Base-by-base conservation (phyloP, 1,284 basidiomycete genomes). In the Sanghuangporus sanghuang region DNA sequence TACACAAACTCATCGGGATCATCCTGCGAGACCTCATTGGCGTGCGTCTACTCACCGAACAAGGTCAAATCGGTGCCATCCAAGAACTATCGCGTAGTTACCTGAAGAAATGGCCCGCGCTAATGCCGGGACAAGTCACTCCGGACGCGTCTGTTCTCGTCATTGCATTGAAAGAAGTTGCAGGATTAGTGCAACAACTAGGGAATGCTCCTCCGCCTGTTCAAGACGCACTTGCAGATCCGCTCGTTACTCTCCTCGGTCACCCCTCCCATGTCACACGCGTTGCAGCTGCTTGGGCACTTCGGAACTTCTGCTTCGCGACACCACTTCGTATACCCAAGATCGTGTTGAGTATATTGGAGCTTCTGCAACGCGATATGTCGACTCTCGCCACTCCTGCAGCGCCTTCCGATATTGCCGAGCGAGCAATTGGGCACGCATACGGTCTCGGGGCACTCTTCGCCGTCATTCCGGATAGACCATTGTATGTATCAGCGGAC, bases 401-500 rank as follows among this genome's bases (percentile, higher is more conserved):
- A 0, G 84, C 92, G 1, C 82, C 93, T 0, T 80, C 87, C 6
- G 93, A 96, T 66, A 79, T 93, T 27, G 80, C 86, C 38, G 75
- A 81, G 11, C 87, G 94, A 4, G 81, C 95, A 0, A 76, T 95
- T 7, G 96, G 97, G 0, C 93, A 93, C 71, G 88, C 95, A 0
- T 92, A 93, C 68, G 95, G 93, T 7, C 85, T 99, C 16, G 89
- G 93, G 1, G 90, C 92, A 0, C 81, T 99, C 7, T 86, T 98
- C 40, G 88, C 92, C 21, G 82, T 95, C 66, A 92, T 96, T 48
- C 90, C 93, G 0, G 84, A 90, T 61, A 86, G 93, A 4, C 95
- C 96, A 0, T 81, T 99, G 1, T 98, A 99, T 71, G 92, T 96
- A 40, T 96, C 95, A 0, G 95, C 96, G 74, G 96, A 98, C 71